Evolutionary conservation across 139 green algal genomes (phyloP), one percentile per base, ranked within the genome.

Genomic region (Microglena sp.): DNA sequence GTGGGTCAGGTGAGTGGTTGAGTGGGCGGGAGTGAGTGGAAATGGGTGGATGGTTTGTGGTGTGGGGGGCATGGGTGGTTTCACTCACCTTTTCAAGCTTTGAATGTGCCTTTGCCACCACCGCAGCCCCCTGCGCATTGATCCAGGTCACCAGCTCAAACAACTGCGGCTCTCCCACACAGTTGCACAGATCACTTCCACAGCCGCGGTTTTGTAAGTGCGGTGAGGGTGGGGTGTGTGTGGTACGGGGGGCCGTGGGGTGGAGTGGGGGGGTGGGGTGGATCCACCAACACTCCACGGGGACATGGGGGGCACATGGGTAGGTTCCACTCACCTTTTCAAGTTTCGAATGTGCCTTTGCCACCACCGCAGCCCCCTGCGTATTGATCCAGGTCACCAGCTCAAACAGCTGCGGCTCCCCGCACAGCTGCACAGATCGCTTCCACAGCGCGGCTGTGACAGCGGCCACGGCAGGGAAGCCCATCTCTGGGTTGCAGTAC

Each of bases 141-240:
- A 66, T 21, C 59, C 59, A 66, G 24, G 29, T 27, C 24, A 66
- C 35, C n/a, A 66, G 35, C 35, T 34, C 8, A 36, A n/a, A 54
- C 59, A 66, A 35, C 33, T 26, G 34, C 27, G 59, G 34, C 59
- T 66, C 59, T n/a, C 26, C 35, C 34, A 0, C n/a, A 26, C 24
- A 55, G 34, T 3, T 55, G 2, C 33, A 36, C 18, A 4, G 6
- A 26, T 21, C 27, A 29, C 11, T 35, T 33, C 35, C 1, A 28
- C 4, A 27, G 26, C 26, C n/a, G n/a, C n/a, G n/a, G n/a, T n/a
- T n/a, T n/a, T n/a, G n/a, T n/a, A n/a, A n/a, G n/a, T n/a, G n/a
- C n/a, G n/a, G n/a, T n/a, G n/a, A n/a, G n/a, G n/a, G n/a, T n/a
- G n/a, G n/a, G n/a, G n/a, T n/a, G n/a, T n/a, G n/a, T n/a, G n/a